Conservation (phyloP, 2,329 filamentous ascomycete genomes). For the Ophiocordyceps camponoti-saundersi region DNA sequence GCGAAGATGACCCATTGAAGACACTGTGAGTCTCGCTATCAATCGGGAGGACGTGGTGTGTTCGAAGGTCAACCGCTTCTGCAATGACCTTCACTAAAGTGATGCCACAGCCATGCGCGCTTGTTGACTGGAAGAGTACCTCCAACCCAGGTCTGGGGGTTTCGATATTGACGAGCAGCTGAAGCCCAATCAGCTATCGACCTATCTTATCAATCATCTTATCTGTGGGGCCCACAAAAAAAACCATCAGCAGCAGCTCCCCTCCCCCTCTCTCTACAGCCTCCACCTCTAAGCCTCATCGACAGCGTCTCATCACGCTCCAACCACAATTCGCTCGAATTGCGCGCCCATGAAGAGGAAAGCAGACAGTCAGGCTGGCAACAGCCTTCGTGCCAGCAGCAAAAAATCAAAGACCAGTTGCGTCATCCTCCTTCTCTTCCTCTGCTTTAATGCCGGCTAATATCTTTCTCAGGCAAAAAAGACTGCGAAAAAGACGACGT, state of each 20-base stretch:
- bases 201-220: neutral
- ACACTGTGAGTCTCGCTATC: no score
- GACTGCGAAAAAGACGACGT: conserved; percentile 21
- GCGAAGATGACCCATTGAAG: no score
- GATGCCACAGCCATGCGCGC: no score
- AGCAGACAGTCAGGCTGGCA: conserved; percentile 23
- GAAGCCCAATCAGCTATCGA: neutral
- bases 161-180: no score
- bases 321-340: conserved; percentile 6
- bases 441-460: neutral
- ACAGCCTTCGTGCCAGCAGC: conserved; percentile 12
- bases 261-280: neutral
- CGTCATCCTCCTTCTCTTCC: neutral
- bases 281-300: neutral
- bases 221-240: neutral
- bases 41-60: no score
- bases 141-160: no score
- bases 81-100: no score
- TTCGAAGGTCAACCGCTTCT: no score
- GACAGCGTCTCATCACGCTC: neutral
- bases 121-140: no score
- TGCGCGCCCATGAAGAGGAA: conserved; percentile 38
- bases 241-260: neutral
- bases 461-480: conserved; percentile 8
- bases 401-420: conserved; percentile 36